These are phyloP conservation scores for Evansstolkia leycettana DNA, from an alignment of 495 filamentous ascomycete species.

Conservation along the genomic window DNA sequence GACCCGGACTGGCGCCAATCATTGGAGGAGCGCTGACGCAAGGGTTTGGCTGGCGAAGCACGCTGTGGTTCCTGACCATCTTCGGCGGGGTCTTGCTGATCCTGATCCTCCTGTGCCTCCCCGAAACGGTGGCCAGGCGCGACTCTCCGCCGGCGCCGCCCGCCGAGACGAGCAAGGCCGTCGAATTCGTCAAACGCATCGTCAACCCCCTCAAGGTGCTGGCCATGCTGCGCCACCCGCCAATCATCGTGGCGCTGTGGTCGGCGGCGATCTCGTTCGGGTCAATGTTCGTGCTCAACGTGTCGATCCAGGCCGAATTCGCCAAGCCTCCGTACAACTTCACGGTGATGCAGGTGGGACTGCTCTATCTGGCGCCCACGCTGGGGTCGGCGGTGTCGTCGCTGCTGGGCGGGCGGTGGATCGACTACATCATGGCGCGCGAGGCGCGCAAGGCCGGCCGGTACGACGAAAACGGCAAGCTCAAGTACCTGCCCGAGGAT, in stretches of 20 bases:
- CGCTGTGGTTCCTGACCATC: conserved; percentile 5
- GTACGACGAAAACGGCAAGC: conserved; percentile 2
- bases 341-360: conserved; percentile 3
- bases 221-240: background rate
- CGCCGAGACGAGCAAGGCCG: background rate
- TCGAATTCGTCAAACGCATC: background rate
- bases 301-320: conserved; percentile 4
- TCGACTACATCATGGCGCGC: conserved; percentile 4
- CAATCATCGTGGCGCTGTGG: conserved; percentile 3
- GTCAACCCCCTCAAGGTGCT: background rate
- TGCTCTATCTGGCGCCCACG: conserved; percentile 3
- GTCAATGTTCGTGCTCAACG: conserved; percentile 4
- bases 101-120: conserved; percentile 7
- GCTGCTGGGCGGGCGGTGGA: conserved; percentile 4
- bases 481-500: conserved; percentile 3
- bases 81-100: conserved; percentile 1
- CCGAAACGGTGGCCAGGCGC: conserved; percentile 8
- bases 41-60: conserved; percentile 4
- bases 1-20: conserved; percentile 6
- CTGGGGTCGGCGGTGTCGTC: conserved; percentile 3
- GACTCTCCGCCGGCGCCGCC: background rate
- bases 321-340: conserved; percentile 7
- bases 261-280: conserved; percentile 6
- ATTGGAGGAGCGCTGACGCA: conserved; percentile 5
- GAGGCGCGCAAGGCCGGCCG: conserved; percentile 1